Percentiles rank a stretch among this genome's conserved stretches.
These are phyloP conservation scores for Melampsora larici-populina DNA, from an alignment of 1,284 basidiomycete species.

Conservation along the genomic window DNA sequence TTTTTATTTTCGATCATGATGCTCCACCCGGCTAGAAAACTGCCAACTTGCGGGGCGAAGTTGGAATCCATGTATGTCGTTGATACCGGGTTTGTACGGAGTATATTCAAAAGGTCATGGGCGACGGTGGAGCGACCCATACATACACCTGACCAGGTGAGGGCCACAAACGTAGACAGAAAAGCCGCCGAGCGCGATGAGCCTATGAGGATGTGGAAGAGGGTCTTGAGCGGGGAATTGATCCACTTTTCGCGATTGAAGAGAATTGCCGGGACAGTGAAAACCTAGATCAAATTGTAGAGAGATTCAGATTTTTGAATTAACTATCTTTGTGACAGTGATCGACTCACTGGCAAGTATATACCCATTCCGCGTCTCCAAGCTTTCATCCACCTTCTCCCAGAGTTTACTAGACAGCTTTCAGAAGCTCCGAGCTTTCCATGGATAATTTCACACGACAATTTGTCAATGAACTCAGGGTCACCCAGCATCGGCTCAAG, in stretches of 20 bases:
- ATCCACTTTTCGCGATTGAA: constrained; percentile 50
- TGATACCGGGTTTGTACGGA: constrained; percentile 47
- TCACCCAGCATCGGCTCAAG: constrained; percentile 28
- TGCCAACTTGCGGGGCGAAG: constrained; percentile 44
- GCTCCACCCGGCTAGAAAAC: constrained; percentile 46
- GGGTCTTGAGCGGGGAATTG: constrained; percentile 46
- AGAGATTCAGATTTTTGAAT: too few relatives aligned
- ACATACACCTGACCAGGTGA: constrained; percentile 50
- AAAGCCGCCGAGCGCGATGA: constrained; percentile 53
- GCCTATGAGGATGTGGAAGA: constrained; percentile 50
- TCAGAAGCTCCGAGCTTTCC: constrained; percentile 50
- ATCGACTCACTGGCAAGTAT: constrained; percentile 53
- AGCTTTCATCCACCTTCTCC: constrained; percentile 51
- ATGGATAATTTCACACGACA: constrained; percentile 55
- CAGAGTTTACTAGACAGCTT: constrained; percentile 52
- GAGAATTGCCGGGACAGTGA: constrained; percentile 53
- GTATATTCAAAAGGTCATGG: background rate
- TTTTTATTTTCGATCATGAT: constrained; percentile 55
- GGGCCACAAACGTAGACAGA: constrained; percentile 54
- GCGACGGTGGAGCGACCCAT: constrained; percentile 27
- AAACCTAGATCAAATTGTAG: constrained; percentile 44
- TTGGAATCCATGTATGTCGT: constrained; percentile 49
- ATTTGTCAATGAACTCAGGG: constrained; percentile 47
- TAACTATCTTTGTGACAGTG: too few relatives aligned
- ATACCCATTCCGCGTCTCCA: constrained; percentile 53